Evolutionary conservation across 192 early-diverging fungal species (phyloP), one percentile per base, ranked within the genome.

Genomic region (Geranomyces variabilis): DNA sequence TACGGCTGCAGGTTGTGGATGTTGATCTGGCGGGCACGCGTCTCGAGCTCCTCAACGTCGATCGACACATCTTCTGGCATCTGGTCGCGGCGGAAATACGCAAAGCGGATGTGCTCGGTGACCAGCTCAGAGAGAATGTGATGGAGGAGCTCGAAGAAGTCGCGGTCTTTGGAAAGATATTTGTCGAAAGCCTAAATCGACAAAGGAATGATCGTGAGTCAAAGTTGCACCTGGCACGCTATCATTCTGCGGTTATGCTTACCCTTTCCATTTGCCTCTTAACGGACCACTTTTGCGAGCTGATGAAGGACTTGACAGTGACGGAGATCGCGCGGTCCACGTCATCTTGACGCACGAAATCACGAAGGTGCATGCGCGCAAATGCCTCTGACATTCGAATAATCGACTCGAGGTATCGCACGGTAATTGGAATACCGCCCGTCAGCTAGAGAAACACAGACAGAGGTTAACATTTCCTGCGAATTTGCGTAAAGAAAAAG

Each of bases 281-380:
- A 48, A 99, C 93, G 26, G 92, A 92, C 70, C 89, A 90, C 82
- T 99, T 99, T 70, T 99, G 96, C 33, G 95, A 92, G 15, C 85
- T 82, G 63, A 99, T 92, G 77, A 99, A 99, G 41, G 89, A 90
- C 72, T 93, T 88, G 60, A 99, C 77, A 44, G 91, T 91, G 7
- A 95, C 93, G 14, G 90, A 84, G 71, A 96, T 96, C 0, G 96
- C 96, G 65, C 94, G 88, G 68, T 99, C 93, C 12, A 99, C 83
- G 76, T 99, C 96, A 77, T 93, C 93, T 41, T 90, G 87, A 36
- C 91, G 88, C 0, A 96, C 95, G 66, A 90, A 88, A 73, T 94
- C 93, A 36, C 94, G 91, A 67, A 99, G 80, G 67, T 99, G 96
- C 94, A 99, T 97, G 66, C 91, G 90, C 12, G 96, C 96, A 71